Evolutionary conservation across 2,329 filamentous ascomycete species (phyloP).

Genomic region (Myriosclerotinia curreyana): DNA sequence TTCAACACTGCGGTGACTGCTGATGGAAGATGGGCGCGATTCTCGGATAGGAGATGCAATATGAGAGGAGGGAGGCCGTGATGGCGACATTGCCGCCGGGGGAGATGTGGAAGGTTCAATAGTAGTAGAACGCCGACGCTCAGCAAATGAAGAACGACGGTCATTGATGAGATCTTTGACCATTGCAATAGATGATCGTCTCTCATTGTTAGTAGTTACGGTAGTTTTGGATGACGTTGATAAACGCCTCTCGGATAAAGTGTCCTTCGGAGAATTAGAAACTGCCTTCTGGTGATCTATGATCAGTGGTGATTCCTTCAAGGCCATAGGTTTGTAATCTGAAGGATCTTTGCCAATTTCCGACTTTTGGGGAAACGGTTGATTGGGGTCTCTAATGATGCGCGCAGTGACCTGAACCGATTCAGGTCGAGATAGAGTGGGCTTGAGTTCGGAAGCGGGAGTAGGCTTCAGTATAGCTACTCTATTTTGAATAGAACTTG

Average conservation of each 20-base stretch:
- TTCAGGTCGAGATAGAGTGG: constrained; percentile 56
- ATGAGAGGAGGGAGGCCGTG: constrained; percentile 45
- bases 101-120: constrained; percentile 43
- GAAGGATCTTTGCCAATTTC: constrained; percentile 42
- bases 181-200: constrained; percentile 58
- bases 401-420: constrained; percentile 86
- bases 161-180: constrained; percentile 57
- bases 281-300: constrained; percentile 53
- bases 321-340: constrained; percentile 50
- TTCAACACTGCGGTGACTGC: constrained; percentile 47
- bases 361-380: constrained; percentile 43
- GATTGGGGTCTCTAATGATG: constrained; percentile 66
- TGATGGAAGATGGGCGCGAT: constrained; percentile 63
- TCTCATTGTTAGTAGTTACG: constrained; percentile 37
- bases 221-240: constrained; percentile 33
- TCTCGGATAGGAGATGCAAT: constrained; percentile 44
- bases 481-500: constrained; percentile 35
- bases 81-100: constrained; percentile 46
- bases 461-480: constrained; percentile 31
- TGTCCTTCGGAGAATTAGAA: constrained; percentile 40
- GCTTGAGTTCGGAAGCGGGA: constrained; percentile 27
- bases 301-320: constrained; percentile 58
- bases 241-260: constrained; percentile 42
- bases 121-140: constrained; percentile 45
- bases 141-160: constrained; percentile 49